Evolutionary conservation across 306 rosid genomes (phyloP), one percentile per base, ranked within the genome.

Genomic region (Adenanthera pavonina): DNA sequence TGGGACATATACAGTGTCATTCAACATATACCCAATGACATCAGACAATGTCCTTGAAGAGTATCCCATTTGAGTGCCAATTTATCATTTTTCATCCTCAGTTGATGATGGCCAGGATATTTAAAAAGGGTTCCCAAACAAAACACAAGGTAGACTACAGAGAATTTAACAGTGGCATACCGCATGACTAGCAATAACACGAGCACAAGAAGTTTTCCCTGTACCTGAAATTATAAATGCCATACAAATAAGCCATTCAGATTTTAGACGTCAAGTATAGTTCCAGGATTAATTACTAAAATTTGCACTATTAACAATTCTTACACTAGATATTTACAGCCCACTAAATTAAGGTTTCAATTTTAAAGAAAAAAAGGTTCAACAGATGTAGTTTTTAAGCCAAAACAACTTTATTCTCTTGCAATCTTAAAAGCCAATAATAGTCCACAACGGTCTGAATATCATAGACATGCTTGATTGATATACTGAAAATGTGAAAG

Each of bases 171-270:
- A 78, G 82, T 43, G 56, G 68, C 92, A 88, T 84, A 95, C 98
- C 77, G 92, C 92, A 84, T 95, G 97, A 81, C 85, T 90, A 79
- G 98, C 97, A 85, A 95, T 92, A 65, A 92, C 97, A 80, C 97
- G 97, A 77, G 98, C 98, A 88, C 87, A 91, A 38, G 98, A 92
- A 68, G 98, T 95, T 84, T 95, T 95, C 69, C 98, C 98, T 16
- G 97, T 95, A 80, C 98, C 98, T 95, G 92, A 88, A 85, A 86
- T 65, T 43, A 34, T 35, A 72, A 81, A 72, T 35, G 77, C 77
- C 80, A 80, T 35, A 60, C 69, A 82, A 84, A 65, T 82, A 76
- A 76, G 73, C 51, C 73, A 49, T 38, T 71, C 68, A 69, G 54
- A 62, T 43, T 33, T 67, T 78, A 69, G 66, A 71, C 48, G 79